phyloP scores from a whole-genome alignment of 2,329 filamentous ascomycete species.

The Sporothrix variecibatus region DNA sequence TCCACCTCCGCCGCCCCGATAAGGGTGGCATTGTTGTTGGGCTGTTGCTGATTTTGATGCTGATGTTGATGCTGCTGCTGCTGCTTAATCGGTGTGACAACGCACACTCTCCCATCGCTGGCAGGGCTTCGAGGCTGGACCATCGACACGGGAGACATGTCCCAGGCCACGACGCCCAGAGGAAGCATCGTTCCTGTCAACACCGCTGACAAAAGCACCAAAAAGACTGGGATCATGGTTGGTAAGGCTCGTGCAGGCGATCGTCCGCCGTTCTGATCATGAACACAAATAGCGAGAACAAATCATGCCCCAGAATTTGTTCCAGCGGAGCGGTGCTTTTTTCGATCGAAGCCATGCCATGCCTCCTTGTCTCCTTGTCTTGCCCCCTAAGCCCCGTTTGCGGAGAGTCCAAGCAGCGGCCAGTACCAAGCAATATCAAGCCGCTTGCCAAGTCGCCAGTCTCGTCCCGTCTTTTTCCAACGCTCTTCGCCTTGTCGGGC shows the following conservation, averaged over 20 bases:
- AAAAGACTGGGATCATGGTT: background rate
- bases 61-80: background rate
- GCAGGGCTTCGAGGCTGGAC: slow-evolving; percentile 25
- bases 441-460: slow-evolving; percentile 6
- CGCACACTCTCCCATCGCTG: slow-evolving; percentile 32
- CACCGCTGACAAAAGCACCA: background rate
- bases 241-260: background rate
- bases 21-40: background rate
- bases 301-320: background rate
- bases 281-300: background rate
- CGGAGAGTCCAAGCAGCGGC: background rate
- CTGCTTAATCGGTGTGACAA: slow-evolving; percentile 30
- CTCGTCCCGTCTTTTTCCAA: slow-evolving; percentile 4
- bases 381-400: background rate
- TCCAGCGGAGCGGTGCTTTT: background rate
- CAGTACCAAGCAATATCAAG: slow-evolving; percentile 12
- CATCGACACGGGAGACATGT: background rate
- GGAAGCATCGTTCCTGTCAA: slow-evolving; percentile 2
- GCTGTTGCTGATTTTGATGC: slow-evolving; percentile 18
- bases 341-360: background rate
- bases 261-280: background rate
- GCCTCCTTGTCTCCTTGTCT: too few species aligned
- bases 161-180: background rate
- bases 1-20: slow-evolving; percentile 24
- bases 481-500: background rate